Evolutionary conservation across 2,329 filamentous ascomycete genomes (phyloP), one percentile per base, ranked within the genome.

Genomic region (Botrytis squamosa): DNA sequence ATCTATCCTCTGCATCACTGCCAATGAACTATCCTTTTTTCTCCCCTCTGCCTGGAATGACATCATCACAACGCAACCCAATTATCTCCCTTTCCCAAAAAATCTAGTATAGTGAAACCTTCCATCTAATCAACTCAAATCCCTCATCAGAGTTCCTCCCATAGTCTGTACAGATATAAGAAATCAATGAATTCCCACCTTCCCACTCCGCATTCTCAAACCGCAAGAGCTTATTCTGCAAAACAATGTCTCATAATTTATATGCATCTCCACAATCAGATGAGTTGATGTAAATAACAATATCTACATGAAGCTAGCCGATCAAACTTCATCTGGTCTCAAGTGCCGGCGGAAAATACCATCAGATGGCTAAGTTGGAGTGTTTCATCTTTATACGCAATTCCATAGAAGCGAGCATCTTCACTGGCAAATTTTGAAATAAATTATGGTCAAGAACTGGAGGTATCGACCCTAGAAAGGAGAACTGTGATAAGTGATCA

Each of bases 1-100:
- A 7, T 83, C 84, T 29, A 76, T 86, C 9, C 84, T 87, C 70
- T 83, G 85, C 20, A 85, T 86, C 67, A 84, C 83, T 2, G 85
- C 85, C 16, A 81, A 85, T 76, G 85, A 86, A 78, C 81, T 86
- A 4, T 86, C 85, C 0, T 78, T 87, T 46, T 40, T 22, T 22
- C 14, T 38, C 6, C 18, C 5, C 10, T 36, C 60, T 18, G 65
- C 25, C 10, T 42, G 59, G 65, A 69, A 4, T 1, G 59, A 49
- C 25, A 73, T 64, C 33, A 42, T 59, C 16, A 33, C 38, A 18
- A 16, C 49, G 0, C 38, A n/a, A 44, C 25, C 36, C 7, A 38
- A 38, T 3, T 22, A 38, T n/a, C 18, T 44, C 29, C 44, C 59
- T 22, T 64, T 65, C 25, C 36, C 44, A 29, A 57, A 64, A 71